phyloP scores from a whole-genome alignment of 345 rosid species.

The Luvunga scandens region DNA sequence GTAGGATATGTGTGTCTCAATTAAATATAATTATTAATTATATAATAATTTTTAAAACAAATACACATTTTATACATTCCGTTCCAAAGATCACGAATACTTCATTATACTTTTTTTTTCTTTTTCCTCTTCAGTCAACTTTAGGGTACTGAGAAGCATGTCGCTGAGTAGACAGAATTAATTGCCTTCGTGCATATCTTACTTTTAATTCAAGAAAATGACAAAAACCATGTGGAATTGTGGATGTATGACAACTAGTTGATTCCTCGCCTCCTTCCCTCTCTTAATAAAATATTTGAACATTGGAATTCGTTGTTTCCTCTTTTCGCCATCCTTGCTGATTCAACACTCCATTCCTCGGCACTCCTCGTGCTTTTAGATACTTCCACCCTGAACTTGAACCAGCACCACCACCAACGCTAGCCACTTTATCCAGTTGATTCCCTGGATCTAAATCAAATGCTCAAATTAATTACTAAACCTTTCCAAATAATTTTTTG shows the following conservation, averaged over 20 bases:
- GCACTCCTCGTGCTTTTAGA: background rate
- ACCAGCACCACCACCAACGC: background rate
- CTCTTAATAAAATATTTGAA: background rate
- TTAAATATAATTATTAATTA: too few species aligned
- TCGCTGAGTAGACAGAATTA: constrained; percentile 6
- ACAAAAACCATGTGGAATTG: constrained; percentile 22
- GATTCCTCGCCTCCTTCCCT: constrained; percentile 24
- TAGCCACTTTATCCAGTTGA: background rate
- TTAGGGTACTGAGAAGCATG: background rate
- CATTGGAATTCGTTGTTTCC: constrained; percentile 3
- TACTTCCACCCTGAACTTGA: background rate
- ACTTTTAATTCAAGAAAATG: constrained; percentile 27
- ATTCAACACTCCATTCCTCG: background rate
- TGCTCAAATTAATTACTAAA: background rate
- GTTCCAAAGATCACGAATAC: background rate
- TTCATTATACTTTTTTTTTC: too few species aligned
- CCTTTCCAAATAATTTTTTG: too few species aligned
- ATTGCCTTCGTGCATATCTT: constrained; percentile 3
- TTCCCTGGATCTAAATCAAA: background rate
- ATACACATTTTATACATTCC: rapidly evolving
- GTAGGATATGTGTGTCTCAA: rapidly evolving
- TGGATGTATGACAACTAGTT: constrained; percentile 18
- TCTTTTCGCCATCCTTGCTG: background rate
- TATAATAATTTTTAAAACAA: too few species aligned
- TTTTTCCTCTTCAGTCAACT: background rate